These are phyloP conservation scores for Multifurca ochricompacta DNA, from an alignment of 768 basidiomycete genomes.

Conservation along the genomic window DNA sequence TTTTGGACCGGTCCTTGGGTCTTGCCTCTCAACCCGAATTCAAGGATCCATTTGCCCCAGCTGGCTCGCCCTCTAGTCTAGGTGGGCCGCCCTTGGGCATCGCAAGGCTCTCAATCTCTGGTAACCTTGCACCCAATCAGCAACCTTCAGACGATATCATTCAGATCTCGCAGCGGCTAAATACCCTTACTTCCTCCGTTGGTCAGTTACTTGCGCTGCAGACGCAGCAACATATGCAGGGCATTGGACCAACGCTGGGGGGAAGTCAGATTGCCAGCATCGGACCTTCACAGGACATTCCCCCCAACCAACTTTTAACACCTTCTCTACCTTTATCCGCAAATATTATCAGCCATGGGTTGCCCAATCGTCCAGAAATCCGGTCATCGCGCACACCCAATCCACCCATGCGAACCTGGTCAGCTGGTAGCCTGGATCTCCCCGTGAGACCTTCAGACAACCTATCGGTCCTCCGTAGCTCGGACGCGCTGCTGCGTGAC, in stretches of 20 bases:
- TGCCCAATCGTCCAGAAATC: slow-evolving; percentile 59
- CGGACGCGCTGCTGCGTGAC: slow-evolving; percentile 42
- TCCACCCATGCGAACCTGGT: slow-evolving; percentile 77
- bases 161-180: slow-evolving; percentile 70
- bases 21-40: slow-evolving; percentile 51
- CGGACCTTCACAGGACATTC: slow-evolving; percentile 35
- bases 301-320: slow-evolving; percentile 35
- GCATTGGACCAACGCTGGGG: slow-evolving; percentile 23
- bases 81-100: slow-evolving; percentile 31
- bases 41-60: slow-evolving; percentile 68
- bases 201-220: slow-evolving; percentile 77
- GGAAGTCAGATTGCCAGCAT: slow-evolving; percentile 26
- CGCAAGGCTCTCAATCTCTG: slow-evolving; percentile 55
- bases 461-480: slow-evolving; percentile 30
- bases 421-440: slow-evolving; percentile 70
- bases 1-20: slow-evolving; percentile 60
- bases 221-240: slow-evolving; percentile 49
- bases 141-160: slow-evolving; percentile 59
- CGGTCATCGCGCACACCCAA: slow-evolving; percentile 57
- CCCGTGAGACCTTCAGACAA: slow-evolving; percentile 48
- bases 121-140: slow-evolving; percentile 67
- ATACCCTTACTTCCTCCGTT: slow-evolving; percentile 75
- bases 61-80: slow-evolving; percentile 24
- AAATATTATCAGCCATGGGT: slow-evolving; percentile 46
- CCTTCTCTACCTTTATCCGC: slow-evolving; percentile 34